Evolutionary conservation across 2,329 filamentous ascomycete genomes (phyloP).

Genomic region (Fusarium anthophilum): DNA sequence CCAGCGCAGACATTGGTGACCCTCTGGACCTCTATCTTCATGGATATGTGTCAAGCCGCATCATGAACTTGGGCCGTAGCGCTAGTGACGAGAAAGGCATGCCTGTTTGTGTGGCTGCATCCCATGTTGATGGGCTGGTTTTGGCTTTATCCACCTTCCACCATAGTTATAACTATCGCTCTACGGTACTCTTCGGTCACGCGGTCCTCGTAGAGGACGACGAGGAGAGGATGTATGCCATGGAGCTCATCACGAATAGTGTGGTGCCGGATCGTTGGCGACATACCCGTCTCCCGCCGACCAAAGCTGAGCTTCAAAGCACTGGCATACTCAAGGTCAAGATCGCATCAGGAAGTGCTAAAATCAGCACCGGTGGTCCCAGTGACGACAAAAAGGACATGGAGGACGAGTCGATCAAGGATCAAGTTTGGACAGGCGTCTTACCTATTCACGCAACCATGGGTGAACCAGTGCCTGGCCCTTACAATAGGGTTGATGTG

Average conservation of each 20-base stretch:
- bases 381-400: conserved; percentile 62
- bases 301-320: conserved; percentile 75
- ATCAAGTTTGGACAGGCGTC: conserved; percentile 64
- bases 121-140: conserved; percentile 81
- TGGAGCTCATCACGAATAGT: conserved; percentile 80
- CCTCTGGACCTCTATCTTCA: conserved; percentile 83
- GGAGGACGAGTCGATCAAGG: conserved; percentile 53
- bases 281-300: conserved; percentile 75
- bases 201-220: conserved; percentile 72
- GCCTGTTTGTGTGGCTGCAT: conserved; percentile 77
- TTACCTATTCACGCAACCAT: conserved; percentile 70
- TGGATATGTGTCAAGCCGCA: conserved; percentile 81
- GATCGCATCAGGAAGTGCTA: conserved; percentile 77
- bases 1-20: conserved; percentile 68
- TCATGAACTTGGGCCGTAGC: conserved; percentile 71
- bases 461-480: conserved; percentile 69
- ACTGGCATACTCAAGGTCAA: conserved; percentile 77
- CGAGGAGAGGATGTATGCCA: conserved; percentile 79
- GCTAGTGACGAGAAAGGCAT: conserved; percentile 56
- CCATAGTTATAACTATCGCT: conserved; percentile 89
- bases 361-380: conserved; percentile 73
- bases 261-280: conserved; percentile 76
- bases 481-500: conserved; percentile 67
- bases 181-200: conserved; percentile 79
- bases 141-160: conserved; percentile 81